Conservation (phyloP, 345 rosid species). For the Aegle marmelos region DNA sequence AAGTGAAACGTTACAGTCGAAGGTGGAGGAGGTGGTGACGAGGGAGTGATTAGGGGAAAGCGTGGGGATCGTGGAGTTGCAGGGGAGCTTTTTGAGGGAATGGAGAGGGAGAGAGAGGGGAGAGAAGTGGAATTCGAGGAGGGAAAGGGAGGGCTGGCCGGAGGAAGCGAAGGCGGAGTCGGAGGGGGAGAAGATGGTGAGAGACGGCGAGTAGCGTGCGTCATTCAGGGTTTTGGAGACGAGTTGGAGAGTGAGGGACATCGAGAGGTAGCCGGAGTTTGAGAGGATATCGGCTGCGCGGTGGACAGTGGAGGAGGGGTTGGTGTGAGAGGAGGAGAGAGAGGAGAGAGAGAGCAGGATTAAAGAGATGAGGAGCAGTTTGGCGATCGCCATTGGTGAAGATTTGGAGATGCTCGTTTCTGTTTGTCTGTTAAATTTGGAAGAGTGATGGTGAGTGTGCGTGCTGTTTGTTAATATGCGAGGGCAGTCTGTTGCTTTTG, state of each 20-base stretch:
- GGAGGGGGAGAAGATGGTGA: constrained; percentile 50
- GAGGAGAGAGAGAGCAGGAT: not conserved
- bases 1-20: constrained; percentile 5
- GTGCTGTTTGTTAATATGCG: no score
- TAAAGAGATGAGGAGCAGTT: not conserved
- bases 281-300: constrained; percentile 29
- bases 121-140: constrained; percentile 43
- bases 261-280: constrained; percentile 32
- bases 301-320: constrained; percentile 16
- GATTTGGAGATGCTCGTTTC: not conserved
- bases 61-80: constrained; percentile 37
- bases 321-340: constrained; percentile 8
- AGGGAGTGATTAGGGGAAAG: constrained; percentile 34
- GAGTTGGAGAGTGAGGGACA: constrained; percentile 41
- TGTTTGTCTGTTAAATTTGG: not conserved
- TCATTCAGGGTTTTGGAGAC: constrained; percentile 21
- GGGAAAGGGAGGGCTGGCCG: constrained; percentile 44
- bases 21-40: constrained; percentile 23
- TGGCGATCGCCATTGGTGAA: constrained; percentile 27
- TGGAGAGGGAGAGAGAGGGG: constrained; percentile 31
- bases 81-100: constrained; percentile 34
- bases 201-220: constrained; percentile 17
- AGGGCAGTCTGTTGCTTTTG: not conserved
- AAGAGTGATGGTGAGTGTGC: not conserved
- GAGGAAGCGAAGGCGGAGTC: constrained; percentile 39